A percentile compares a stretch with the other conserved stretches of the same genome.
These are phyloP conservation scores for Aureobasidium sp. DNA, from an alignment of 2,329 filamentous ascomycete genomes.

Conservation along the genomic window DNA sequence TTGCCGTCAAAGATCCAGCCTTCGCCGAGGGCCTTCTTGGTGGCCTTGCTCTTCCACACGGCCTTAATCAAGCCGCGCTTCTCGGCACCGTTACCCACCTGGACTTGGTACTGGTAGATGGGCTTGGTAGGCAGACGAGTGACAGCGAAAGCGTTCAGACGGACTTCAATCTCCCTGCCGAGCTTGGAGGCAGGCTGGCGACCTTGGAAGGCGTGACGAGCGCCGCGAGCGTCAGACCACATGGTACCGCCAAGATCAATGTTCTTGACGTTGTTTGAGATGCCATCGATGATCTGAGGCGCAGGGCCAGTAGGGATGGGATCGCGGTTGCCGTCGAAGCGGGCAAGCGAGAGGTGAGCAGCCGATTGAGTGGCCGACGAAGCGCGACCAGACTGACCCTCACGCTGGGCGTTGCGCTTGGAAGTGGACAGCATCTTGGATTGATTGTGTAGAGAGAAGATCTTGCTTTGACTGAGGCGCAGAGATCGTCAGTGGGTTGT, in stretches of 20 bases:
- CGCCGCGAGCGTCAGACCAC: conserved; percentile 25
- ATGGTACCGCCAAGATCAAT: conserved; percentile 23
- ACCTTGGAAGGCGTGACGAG: conserved; percentile 18
- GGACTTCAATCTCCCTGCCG: conserved; percentile 35
- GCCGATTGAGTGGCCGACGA: background rate
- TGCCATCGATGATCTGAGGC: background rate
- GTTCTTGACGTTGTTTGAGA: conserved; percentile 20
- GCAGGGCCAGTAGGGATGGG: background rate
- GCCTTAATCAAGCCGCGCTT: conserved; percentile 65
- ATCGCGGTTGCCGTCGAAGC: conserved; percentile 20
- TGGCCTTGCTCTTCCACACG: conserved; percentile 61
- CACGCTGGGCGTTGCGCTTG: conserved; percentile 5
- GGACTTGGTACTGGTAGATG: conserved; percentile 75
- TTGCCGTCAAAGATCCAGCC: conserved; percentile 74
- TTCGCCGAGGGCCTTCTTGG: conserved; percentile 49
- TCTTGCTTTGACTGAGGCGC: background rate
- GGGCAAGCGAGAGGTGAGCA: background rate
- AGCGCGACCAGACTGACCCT: background rate
- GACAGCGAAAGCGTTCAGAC: conserved; percentile 71
- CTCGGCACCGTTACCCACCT: conserved; percentile 55
- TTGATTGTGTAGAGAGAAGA: background rate
- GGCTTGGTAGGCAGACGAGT: conserved; percentile 50
- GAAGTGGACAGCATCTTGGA: background rate
- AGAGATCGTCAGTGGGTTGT: background rate
- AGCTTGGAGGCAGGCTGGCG: conserved; percentile 33